These are phyloP conservation scores for Striga hermonthica DNA, from an alignment of 305 asterid genomes.

Conservation along the genomic window DNA sequence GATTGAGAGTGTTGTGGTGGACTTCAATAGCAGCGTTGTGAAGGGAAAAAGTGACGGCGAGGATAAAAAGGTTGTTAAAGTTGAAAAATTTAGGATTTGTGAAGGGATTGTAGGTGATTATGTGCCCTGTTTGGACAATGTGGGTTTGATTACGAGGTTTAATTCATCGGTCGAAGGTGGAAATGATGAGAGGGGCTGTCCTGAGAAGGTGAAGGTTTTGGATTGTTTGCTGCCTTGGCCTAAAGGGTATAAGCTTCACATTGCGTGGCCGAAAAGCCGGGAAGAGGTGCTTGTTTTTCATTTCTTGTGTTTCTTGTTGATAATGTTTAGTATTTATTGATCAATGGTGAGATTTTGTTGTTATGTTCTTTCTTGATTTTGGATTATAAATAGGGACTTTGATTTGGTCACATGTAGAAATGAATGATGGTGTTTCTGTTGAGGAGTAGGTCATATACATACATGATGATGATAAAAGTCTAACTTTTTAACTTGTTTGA, in stretches of 20 bases:
- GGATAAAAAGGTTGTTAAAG: slow-evolving; percentile 32
- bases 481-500: too few relatives aligned
- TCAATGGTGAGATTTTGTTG: too few relatives aligned
- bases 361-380: too few relatives aligned
- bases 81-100: slow-evolving; percentile 56
- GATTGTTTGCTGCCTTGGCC: slow-evolving; percentile 69
- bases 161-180: slow-evolving; percentile 33
- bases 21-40: slow-evolving; percentile 31
- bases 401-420: too few relatives aligned
- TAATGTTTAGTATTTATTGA: too few relatives aligned
- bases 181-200: slow-evolving; percentile 44
- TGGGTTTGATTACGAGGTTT: slow-evolving; percentile 33
- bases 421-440: too few relatives aligned
- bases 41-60: slow-evolving; percentile 24
- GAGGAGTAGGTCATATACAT: too few relatives aligned
- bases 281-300: slow-evolving; percentile 46
- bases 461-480: too few relatives aligned
- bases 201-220: slow-evolving; percentile 41
- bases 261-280: slow-evolving; percentile 71
- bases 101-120: slow-evolving; percentile 42
- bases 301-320: neutral
- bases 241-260: slow-evolving; percentile 52
- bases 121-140: slow-evolving; percentile 55
- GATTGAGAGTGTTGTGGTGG: slow-evolving; percentile 45
- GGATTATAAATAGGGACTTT: too few relatives aligned